Base-by-base conservation (phyloP, 1,284 basidiomycete species). In the Sanghuangporus baumii region DNA sequence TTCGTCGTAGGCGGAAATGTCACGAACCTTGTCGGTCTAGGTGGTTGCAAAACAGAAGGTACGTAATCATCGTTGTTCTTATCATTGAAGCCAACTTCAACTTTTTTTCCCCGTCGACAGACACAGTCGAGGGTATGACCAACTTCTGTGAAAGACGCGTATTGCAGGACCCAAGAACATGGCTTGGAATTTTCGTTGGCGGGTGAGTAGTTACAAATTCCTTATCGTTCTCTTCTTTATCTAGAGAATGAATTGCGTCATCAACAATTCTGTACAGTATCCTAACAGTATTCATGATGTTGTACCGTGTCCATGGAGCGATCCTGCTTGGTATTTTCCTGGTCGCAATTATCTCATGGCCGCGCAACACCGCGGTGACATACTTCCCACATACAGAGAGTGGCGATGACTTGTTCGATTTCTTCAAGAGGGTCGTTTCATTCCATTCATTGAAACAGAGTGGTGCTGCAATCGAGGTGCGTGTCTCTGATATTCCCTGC, bases 141-240 rank as follows among this genome's bases (percentile, higher is more conserved):
- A 69, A 83, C 59, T 91, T 85, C 73, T 96, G 93, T 67, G 74
- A 75, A 6, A 74, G 77, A 16, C 84, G 82, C 62, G 87, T 93
- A 11, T 74, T 94, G 47, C 88, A 84, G 62, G 85, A 78, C 66
- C 91, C 91, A 2, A 89, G 86, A 4, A 85, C 92, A 74, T 96
- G 93, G 93, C 78, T 95, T n/a, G 93, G 94, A 58, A 85, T 95
- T 64, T 93, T 94, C 74, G 77, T 87, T n/a, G 93, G 93, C 67
- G 94, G 93, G 85, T 88, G 68, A 23, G 84, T 74, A 6, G 23
- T 14, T 6, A 36, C 9, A 23, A 58, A 20, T 46, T 31, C 26
- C 2, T 4, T 31, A 31, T 55, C 16, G 16, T n/a, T n/a, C 20
- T 6, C 36, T 36, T 37, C 51, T 36, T 31, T 31, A 36, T 5